Conservation (phyloP, 208 protist genomes). For the Jaenimonas drosophilae region DNA sequence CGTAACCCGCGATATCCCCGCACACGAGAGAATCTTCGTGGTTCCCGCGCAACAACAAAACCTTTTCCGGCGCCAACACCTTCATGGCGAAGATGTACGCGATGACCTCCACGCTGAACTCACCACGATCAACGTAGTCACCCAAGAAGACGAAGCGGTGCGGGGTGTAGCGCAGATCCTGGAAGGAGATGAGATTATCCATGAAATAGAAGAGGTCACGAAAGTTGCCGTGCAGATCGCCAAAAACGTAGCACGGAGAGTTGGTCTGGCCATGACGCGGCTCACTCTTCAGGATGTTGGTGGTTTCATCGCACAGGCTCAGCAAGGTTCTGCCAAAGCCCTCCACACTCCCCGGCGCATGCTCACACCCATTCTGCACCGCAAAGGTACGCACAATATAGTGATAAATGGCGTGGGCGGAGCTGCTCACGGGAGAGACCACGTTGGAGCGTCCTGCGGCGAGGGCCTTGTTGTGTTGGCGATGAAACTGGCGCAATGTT, state of each 20-base stretch:
- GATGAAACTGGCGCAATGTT: constrained; percentile 67
- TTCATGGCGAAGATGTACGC: constrained; percentile 90
- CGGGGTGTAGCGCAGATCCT: constrained; percentile 87
- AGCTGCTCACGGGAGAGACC: constrained; percentile 55
- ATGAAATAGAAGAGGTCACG: constrained; percentile 91
- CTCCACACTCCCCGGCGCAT: constrained; percentile 62
- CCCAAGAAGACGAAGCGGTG: constrained; percentile 97
- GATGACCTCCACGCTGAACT: constrained; percentile 88
- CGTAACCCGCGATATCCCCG: constrained; percentile 86
- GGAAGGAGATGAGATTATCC: constrained; percentile 86
- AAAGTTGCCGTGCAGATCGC: constrained; percentile 93
- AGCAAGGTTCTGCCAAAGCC: constrained; percentile 79
- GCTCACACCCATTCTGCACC: constrained; percentile 71
- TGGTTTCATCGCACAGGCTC: constrained; percentile 66
- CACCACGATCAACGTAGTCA: constrained; percentile 97
- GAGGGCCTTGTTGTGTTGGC: constrained; percentile 45
- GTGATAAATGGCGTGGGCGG: constrained; percentile 72
- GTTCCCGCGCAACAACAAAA: constrained; percentile 91
- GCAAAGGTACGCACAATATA: constrained; percentile 84
- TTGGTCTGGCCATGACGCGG: constrained; percentile 47
- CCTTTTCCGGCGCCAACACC: constrained; percentile 82
- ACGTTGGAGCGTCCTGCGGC: constrained; percentile 22
- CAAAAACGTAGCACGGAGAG: constrained; percentile 92
- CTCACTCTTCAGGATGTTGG: constrained; percentile 51
- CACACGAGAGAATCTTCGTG: constrained; percentile 91